Percentiles rank a stretch among this genome's conserved stretches.
Evolutionary conservation across 1,139 yeast species (phyloP).

Genomic region (Suhomyces wounanorum): DNA sequence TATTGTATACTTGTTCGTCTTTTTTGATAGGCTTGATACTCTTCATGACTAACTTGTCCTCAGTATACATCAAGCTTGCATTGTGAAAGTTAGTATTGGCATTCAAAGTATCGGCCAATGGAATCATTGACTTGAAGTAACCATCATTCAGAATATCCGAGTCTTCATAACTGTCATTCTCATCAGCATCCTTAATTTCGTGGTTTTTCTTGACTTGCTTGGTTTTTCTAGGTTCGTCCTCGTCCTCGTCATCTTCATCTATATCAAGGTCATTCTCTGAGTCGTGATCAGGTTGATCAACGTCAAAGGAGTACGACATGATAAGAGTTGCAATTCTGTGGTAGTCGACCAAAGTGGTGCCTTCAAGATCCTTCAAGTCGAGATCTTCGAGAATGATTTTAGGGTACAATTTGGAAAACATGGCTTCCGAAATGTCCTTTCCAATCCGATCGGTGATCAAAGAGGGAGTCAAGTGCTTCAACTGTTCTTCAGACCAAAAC

Average conservation of each 20-base stretch:
- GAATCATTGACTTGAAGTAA: constrained; percentile 82
- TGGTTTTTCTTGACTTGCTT: constrained; percentile 9
- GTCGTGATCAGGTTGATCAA: constrained; percentile 25
- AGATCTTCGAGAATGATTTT: constrained; percentile 23
- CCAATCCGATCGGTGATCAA: constrained; percentile 72
- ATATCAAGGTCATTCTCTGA: constrained; percentile 22
- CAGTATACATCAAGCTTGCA: constrained; percentile 61
- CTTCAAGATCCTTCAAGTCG: constrained; percentile 28
- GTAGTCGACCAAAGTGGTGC: constrained; percentile 56
- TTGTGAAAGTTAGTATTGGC: constrained; percentile 82
- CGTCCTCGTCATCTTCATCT: constrained; percentile 23
- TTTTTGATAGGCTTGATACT: constrained; percentile 60
- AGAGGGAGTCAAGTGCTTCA: constrained; percentile 64
- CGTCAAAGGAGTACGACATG: constrained; percentile 50
- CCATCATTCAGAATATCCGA: constrained; percentile 34
- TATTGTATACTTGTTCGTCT: constrained; percentile 81
- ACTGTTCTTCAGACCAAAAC: constrained; percentile 69
- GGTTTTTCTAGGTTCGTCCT: constrained; percentile 13
- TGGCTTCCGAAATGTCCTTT: constrained; percentile 59
- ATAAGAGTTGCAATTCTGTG: constrained; percentile 65
- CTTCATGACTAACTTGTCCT: constrained; percentile 59
- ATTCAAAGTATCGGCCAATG: constrained; percentile 86
- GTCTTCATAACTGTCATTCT: background rate
- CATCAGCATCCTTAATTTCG: constrained; percentile 7
- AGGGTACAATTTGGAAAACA: constrained; percentile 46